Evolutionary conservation across 352 stramenopile genomes (phyloP).

Genomic region (Phytophthora tubulina): DNA sequence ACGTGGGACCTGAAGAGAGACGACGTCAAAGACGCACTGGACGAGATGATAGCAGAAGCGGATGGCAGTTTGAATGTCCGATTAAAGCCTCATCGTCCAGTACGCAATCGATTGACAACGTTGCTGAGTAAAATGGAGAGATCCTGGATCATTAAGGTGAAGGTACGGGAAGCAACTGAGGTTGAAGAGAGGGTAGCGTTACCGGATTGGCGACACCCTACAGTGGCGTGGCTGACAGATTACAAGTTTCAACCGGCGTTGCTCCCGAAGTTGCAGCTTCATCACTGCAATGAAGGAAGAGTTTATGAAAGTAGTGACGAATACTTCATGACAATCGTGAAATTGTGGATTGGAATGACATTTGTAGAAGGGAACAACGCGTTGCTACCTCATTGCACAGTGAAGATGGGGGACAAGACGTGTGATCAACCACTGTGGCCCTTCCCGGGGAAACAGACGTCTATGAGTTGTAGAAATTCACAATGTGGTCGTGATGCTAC

Average conservation of each 20-base stretch:
- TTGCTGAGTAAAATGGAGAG: slow-evolving; percentile 80
- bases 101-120: slow-evolving; percentile 47
- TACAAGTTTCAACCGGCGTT: slow-evolving; percentile 76
- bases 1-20: slow-evolving; percentile 64
- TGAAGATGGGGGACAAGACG: slow-evolving; percentile 57
- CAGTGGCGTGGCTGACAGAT: slow-evolving; percentile 75
- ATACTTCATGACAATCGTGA: slow-evolving; percentile 80
- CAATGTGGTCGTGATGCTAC: slow-evolving; percentile 61
- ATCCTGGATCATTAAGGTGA: slow-evolving; percentile 70
- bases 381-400: slow-evolving; percentile 77
- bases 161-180: slow-evolving; percentile 12
- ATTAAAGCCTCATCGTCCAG: slow-evolving; percentile 59
- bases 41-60: slow-evolving; percentile 66
- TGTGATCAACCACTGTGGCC: slow-evolving; percentile 80
- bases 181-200: not conserved
- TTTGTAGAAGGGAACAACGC: slow-evolving; percentile 90
- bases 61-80: slow-evolving; percentile 53
- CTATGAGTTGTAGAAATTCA: slow-evolving; percentile 55
- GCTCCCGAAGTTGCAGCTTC: slow-evolving; percentile 77
- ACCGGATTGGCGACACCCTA: slow-evolving; percentile 72
- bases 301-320: slow-evolving; percentile 83
- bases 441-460: slow-evolving; percentile 40
- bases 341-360: slow-evolving; percentile 89
- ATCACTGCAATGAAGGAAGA: slow-evolving; percentile 37
- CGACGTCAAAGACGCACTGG: slow-evolving; percentile 68